A percentile compares a stretch with the other conserved stretches of the same genome.
Evolutionary conservation across 108 stramenopile species (phyloP).

Genomic region (Cyclostephanos invisitatus): DNA sequence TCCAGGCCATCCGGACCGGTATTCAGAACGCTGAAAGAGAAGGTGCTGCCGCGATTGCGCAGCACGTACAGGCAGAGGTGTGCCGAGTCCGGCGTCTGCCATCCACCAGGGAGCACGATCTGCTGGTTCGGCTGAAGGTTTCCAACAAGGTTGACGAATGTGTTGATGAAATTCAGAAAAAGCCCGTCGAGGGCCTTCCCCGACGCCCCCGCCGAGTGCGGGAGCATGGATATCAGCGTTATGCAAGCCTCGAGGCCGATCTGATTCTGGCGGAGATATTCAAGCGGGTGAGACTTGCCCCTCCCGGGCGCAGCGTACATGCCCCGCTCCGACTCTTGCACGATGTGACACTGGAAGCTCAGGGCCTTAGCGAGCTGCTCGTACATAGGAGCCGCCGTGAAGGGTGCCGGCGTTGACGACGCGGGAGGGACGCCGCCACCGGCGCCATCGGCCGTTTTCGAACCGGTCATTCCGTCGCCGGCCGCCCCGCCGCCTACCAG

Average conservation of each 20-base stretch:
- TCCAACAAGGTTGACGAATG: constrained; percentile 79
- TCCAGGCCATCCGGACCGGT: constrained; percentile 85
- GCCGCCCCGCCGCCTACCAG: constrained; percentile 16
- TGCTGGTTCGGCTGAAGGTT: constrained; percentile 79
- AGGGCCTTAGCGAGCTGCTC: constrained; percentile 83
- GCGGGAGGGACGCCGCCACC: not conserved
- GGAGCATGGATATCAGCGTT: constrained; percentile 78
- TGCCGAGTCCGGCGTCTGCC: constrained; percentile 77
- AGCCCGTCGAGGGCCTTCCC: constrained; percentile 77
- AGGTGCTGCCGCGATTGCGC: constrained; percentile 71
- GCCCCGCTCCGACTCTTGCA: constrained; percentile 67
- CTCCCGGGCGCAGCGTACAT: constrained; percentile 26
- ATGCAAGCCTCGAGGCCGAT: constrained; percentile 82
- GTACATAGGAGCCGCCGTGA: constrained; percentile 65
- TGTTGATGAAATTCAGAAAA: constrained; percentile 86
- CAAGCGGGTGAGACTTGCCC: constrained; percentile 48
- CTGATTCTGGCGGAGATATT: constrained; percentile 72
- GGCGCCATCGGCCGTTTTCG: not conserved
- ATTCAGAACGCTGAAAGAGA: constrained; percentile 85
- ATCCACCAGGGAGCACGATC: constrained; percentile 88
- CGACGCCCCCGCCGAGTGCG: constrained; percentile 83
- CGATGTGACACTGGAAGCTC: constrained; percentile 81
- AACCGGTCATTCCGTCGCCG: not conserved
- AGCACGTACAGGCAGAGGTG: constrained; percentile 87
- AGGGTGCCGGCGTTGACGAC: not conserved